Conservation (phyloP, 805 yeast species). For the Wickerhamomyces ciferrii region DNA sequence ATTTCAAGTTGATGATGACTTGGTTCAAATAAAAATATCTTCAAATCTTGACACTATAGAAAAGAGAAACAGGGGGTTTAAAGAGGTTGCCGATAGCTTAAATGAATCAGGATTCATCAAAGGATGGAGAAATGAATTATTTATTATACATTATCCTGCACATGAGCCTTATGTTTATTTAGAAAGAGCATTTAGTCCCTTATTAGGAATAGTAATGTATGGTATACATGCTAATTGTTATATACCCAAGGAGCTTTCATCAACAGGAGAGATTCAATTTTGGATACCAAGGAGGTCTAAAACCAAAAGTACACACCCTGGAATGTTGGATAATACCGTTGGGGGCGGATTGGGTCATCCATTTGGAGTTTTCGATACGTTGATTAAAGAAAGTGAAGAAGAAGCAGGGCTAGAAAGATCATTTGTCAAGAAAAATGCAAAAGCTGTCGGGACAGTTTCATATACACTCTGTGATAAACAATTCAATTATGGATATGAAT, state of each 20-base stretch:
- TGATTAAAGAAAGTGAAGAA: constrained; percentile 80
- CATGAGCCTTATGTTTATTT: constrained; percentile 55
- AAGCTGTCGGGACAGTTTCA: constrained; percentile 59
- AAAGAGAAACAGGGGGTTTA: constrained; percentile 36
- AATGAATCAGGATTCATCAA: constrained; percentile 10
- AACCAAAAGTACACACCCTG: constrained; percentile 84
- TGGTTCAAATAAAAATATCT: constrained; percentile 23
- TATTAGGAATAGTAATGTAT: constrained; percentile 83
- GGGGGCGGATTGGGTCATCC: constrained; percentile 95
- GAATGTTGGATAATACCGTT: constrained; percentile 86
- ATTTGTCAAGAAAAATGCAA: constrained; percentile 40
- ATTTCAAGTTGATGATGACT: constrained; percentile 20
- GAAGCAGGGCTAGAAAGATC: constrained; percentile 75
- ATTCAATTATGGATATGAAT: constrained; percentile 32
- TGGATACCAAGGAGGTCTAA: constrained; percentile 86
- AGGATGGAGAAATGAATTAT: constrained; percentile 88
- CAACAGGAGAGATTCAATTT: constrained; percentile 39
- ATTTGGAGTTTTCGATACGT: constrained; percentile 67
- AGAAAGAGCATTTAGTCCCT: constrained; percentile 78
- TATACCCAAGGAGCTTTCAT: constrained; percentile 36
- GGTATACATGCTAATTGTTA: constrained; percentile 90
- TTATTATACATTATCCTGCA: constrained; percentile 58
- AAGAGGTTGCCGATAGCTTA: constrained; percentile 38
- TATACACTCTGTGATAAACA: constrained; percentile 48
- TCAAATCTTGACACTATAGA: constrained; percentile 30